A percentile compares a stretch with the other conserved stretches of the same genome.
These are phyloP conservation scores for Irpex sp. DNA, from an alignment of 1,284 basidiomycete genomes.

Conservation along the genomic window DNA sequence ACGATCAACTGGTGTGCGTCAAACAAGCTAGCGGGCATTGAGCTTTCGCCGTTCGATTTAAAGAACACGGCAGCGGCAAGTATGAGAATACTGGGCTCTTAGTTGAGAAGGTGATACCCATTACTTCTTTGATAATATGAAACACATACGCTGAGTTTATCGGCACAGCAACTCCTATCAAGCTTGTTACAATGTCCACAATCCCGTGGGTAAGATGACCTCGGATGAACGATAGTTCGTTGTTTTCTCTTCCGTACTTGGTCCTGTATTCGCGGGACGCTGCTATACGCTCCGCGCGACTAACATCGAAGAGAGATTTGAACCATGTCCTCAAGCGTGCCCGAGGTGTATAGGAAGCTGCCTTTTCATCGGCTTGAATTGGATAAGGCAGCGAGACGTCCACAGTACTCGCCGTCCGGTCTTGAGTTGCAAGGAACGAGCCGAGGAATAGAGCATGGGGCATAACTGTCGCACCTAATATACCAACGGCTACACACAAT, in stretches of 20 bases:
- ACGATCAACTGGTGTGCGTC: constrained; percentile 79
- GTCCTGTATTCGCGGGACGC: constrained; percentile 25
- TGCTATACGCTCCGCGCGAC: constrained; percentile 23
- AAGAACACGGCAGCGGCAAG: constrained; percentile 28
- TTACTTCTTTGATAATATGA: neutral
- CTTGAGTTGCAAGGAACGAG: constrained; percentile 69
- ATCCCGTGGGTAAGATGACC: constrained; percentile 77
- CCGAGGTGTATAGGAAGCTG: constrained; percentile 2
- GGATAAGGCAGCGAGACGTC: constrained; percentile 16
- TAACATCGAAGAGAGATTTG: constrained; percentile 22
- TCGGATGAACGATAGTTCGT: constrained; percentile 61
- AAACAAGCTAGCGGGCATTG: constrained; percentile 69
- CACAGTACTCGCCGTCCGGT: constrained; percentile 2
- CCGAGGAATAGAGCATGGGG: constrained; percentile 91
- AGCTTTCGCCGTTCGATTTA: constrained; percentile 17
- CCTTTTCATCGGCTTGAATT: constrained; percentile 6
- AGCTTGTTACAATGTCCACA: constrained; percentile 54
- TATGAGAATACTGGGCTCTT: constrained; percentile 22
- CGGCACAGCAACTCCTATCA: constrained; percentile 79
- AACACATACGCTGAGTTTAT: constrained; percentile 63
- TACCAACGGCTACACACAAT: constrained; percentile 64
- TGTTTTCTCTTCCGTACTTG: constrained; percentile 49
- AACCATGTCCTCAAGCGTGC: constrained; percentile 14
- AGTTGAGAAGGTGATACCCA: neutral
- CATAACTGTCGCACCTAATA: constrained; percentile 85